phyloP scores from a whole-genome alignment of 2,329 filamentous ascomycete genomes.

The Tolypocladium capitatum region DNA sequence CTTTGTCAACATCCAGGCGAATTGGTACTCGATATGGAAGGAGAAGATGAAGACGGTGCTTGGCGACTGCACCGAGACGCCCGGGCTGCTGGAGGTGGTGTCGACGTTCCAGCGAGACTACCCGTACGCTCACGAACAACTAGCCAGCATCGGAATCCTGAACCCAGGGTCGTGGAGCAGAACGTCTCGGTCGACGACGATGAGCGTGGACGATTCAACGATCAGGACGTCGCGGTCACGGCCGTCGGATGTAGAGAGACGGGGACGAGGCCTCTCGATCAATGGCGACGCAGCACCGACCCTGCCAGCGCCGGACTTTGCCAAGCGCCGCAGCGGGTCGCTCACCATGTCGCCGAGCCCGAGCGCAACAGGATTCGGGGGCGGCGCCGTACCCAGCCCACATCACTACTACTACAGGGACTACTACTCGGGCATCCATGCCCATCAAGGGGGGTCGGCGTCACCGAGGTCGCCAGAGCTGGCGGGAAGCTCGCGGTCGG shows the following conservation, averaged over 20 bases:
- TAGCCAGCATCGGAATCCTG: slow-evolving; percentile 60
- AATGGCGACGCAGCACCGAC: slow-evolving; percentile 50
- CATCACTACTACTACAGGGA: slow-evolving; percentile 45
- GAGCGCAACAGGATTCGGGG: slow-evolving; percentile 9
- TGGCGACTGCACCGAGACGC: slow-evolving; percentile 46
- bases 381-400: slow-evolving; percentile 27
- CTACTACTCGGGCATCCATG: slow-evolving; percentile 28
- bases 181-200: slow-evolving; percentile 45
- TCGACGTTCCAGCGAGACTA: slow-evolving; percentile 69
- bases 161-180: slow-evolving; percentile 56
- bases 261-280: slow-evolving; percentile 46
- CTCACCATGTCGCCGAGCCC: slow-evolving; percentile 47
- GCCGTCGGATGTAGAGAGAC: slow-evolving; percentile 33
- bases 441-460: slow-evolving; percentile 40
- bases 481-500: slow-evolving; percentile 32
- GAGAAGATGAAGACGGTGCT: slow-evolving; percentile 69
- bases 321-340: slow-evolving; percentile 51
- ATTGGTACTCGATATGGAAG: slow-evolving; percentile 74
- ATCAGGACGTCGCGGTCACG: slow-evolving; percentile 32
- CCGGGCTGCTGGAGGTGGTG: slow-evolving; percentile 60
- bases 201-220: slow-evolving; percentile 37
- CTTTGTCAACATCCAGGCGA: slow-evolving; percentile 70
- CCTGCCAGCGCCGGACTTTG: slow-evolving; percentile 53
- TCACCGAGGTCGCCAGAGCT: slow-evolving; percentile 43
- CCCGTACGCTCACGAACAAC: slow-evolving; percentile 58